These are phyloP conservation scores for Annulohypoxylon nitens DNA, from an alignment of 495 filamentous ascomycete genomes.

Conservation along the genomic window DNA sequence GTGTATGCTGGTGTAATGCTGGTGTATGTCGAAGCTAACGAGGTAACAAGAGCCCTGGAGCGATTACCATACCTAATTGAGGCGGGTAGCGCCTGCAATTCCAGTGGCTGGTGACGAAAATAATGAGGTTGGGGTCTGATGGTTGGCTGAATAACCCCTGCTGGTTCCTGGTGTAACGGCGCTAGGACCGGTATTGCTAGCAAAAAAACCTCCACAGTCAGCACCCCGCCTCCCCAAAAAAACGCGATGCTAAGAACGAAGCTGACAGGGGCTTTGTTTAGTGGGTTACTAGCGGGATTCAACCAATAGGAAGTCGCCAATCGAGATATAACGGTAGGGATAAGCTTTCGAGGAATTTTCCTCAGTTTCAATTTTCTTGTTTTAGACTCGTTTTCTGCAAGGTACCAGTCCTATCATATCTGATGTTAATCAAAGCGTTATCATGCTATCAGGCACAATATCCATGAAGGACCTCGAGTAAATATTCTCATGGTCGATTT, in stretches of 20 bases:
- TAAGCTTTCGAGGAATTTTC: constrained; percentile 13
- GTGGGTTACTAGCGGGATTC: constrained; percentile 39
- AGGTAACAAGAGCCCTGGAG: not conserved
- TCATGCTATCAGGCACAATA: not conserved
- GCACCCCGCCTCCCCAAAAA: constrained; percentile 41
- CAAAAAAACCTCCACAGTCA: constrained; percentile 30
- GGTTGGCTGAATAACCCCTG: constrained; percentile 36
- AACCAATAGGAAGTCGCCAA: constrained; percentile 30
- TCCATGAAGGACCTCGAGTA: not conserved
- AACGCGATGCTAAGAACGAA: constrained; percentile 18
- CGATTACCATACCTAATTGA: constrained; percentile 31
- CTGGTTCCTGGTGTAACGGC: constrained; percentile 18
- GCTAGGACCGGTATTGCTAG: constrained; percentile 7
- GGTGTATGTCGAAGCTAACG: not conserved
- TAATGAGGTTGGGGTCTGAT: constrained; percentile 45
- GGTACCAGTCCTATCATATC: constrained; percentile 20
- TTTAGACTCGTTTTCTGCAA: constrained; percentile 20
- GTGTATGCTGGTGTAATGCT: too few relatives aligned
- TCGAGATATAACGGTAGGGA: constrained; percentile 23
- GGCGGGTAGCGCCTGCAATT: constrained; percentile 40
- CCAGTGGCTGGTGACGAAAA: constrained; percentile 50
- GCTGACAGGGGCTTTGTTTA: constrained; percentile 48
- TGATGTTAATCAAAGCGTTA: constrained; percentile 11
- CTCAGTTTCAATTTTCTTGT: constrained; percentile 12
- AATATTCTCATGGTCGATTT: not conserved